These are phyloP conservation scores for Dentipellis sp. DNA, from an alignment of 768 basidiomycete species.

Conservation along the genomic window DNA sequence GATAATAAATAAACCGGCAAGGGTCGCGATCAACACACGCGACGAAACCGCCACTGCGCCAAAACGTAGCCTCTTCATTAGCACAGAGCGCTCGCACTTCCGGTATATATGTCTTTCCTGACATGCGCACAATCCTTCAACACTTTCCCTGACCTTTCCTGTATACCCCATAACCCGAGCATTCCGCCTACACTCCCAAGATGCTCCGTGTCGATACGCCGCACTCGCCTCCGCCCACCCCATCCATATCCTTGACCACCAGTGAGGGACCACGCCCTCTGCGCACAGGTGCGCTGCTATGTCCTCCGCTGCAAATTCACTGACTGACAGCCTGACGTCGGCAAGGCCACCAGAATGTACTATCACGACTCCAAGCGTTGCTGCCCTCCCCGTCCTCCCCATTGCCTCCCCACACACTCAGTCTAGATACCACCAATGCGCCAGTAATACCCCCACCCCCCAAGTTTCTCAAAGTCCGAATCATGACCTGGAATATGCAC, in stretches of 20 bases:
- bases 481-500: constrained; percentile 84
- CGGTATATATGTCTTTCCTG: not conserved
- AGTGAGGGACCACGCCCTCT: not conserved
- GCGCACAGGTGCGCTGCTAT: not conserved
- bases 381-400: constrained; percentile 27
- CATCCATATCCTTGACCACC: not conserved
- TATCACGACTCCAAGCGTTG: constrained; percentile 43
- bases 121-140: not conserved
- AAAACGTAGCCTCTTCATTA: too few relatives aligned
- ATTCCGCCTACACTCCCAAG: not conserved
- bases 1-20: too few relatives aligned
- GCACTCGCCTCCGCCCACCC: not conserved
- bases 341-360: constrained; percentile 18
- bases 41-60: too few relatives aligned
- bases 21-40: too few relatives aligned
- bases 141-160: not conserved
- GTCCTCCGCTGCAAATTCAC: too few relatives aligned
- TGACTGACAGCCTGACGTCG: constrained; percentile 2
- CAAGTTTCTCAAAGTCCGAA: constrained; percentile 53
- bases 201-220: not conserved
- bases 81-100: too few relatives aligned
- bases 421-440: constrained; percentile 18
- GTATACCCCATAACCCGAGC: not conserved
- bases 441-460: constrained; percentile 17
- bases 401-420: constrained; percentile 14